Conservation (phyloP, 331 rosid genomes). For the Prunus yedoensis region DNA sequence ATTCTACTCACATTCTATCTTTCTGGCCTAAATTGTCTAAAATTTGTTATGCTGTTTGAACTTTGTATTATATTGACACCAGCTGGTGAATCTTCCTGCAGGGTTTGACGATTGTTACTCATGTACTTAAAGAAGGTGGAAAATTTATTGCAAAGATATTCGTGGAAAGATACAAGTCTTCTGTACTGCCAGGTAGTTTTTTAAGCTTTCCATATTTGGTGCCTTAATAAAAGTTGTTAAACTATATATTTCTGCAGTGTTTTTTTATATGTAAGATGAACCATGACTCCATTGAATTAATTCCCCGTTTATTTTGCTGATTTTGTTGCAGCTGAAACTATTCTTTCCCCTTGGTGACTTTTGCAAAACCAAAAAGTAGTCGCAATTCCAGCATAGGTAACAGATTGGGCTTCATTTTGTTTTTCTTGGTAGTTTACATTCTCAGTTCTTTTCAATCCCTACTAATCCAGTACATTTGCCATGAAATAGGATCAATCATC, state of each 20-base stretch:
- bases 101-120: slow-evolving; percentile 96
- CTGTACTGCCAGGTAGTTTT: slow-evolving; percentile 82
- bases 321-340: slow-evolving; percentile 74
- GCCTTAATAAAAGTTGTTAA: not conserved
- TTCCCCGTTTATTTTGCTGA: slow-evolving; percentile 14
- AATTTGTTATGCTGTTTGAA: not conserved
- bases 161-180: slow-evolving; percentile 98
- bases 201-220: not conserved
- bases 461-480: not conserved
- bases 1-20: not conserved
- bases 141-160: slow-evolving; percentile 93
- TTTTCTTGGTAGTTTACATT: slow-evolving; percentile 15
- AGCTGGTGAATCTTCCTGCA: slow-evolving; percentile 31
- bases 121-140: slow-evolving; percentile 92
- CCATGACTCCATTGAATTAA: slow-evolving; percentile 16
- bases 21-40: not conserved
- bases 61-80: slow-evolving; percentile 28
- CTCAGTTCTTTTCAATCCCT: not conserved
- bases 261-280: slow-evolving; percentile 1
- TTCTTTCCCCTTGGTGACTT: slow-evolving; percentile 81
- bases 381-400: slow-evolving; percentile 92
- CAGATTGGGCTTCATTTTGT: slow-evolving; percentile 15
- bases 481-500: not conserved
- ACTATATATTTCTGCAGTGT: not conserved
- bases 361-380: slow-evolving; percentile 91